Base-by-base conservation (phyloP, 2,329 filamentous ascomycete species). In the Macroventuria anomochaeta region DNA sequence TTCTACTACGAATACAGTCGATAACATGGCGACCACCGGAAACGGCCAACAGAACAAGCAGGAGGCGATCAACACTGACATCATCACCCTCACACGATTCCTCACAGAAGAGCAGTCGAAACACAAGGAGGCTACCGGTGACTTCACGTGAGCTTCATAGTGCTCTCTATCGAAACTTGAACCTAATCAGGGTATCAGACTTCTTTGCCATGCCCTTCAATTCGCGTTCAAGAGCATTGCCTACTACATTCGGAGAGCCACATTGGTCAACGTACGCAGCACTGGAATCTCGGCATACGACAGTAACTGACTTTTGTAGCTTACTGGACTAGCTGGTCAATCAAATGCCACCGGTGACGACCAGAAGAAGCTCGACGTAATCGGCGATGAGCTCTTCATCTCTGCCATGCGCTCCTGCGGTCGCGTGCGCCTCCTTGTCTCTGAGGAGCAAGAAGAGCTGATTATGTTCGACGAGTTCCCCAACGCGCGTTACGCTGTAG, bases 201-300 rank as follows among this genome's bases (percentile, higher is more conserved):
- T 99, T 46, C 86, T 99, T 55, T 97, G 92, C 83, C 95, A 99
- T 76, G 93, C 95, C 56, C 89, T 99, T 55, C 95, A 97, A 78
- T 99, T 97, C 83, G 93, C 95, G 62, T 99, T 99, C 88, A 99
- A 99, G 83, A 96, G 91, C 64, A 99, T 99, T 77, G 91, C 95
- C 68, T 96, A 97, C 84, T 99, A 97, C 83, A 99, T 99, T 77
- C 93, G 93, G 70, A 89, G 95, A 76, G 92, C 93, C 29, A 93
- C 91, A 20, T 82, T 99, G 62, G 93, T 97, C 80, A 96, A 96
- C 82, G 76, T 78, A 64, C 42, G 75, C 15, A 36, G 12, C 3
- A 12, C n/a, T 15, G 1, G n/a, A 8, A 5, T 17, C 20, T 33
- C 6, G 13, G 25, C 0, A 25, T 23, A 26, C 26, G 17, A 39